Conservation (phyloP, 106 monocot species). For the Dioscorea dumetorum region DNA sequence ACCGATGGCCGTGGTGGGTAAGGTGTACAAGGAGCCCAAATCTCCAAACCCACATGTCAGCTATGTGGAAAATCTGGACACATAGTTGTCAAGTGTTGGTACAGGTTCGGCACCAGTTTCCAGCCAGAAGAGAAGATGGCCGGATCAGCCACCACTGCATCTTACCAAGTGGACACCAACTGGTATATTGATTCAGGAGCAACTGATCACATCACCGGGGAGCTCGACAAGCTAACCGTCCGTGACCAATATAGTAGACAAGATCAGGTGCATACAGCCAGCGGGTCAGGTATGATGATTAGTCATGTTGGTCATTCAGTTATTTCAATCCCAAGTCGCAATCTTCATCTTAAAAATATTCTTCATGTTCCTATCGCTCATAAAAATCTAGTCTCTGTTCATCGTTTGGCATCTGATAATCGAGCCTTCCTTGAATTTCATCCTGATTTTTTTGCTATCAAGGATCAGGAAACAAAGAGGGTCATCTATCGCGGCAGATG, state of each 20-base stretch:
- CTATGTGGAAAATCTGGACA: neutral
- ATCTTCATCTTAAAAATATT: constrained; percentile 1
- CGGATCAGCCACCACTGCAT: neutral
- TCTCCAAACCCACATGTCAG: neutral
- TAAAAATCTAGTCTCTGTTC: constrained; percentile 4
- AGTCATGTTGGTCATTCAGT: constrained; percentile 1
- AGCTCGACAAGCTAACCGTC: neutral
- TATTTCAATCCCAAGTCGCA: neutral
- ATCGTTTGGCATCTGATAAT: constrained; percentile 1
- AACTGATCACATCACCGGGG: neutral
- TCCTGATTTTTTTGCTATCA: constrained; percentile 1
- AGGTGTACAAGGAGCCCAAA: too few relatives aligned
- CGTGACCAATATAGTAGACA: neutral
- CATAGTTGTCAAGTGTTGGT: too few relatives aligned
- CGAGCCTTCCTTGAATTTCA: constrained; percentile 12
- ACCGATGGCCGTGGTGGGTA: too few relatives aligned
- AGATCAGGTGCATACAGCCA: neutral
- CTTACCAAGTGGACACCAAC: neutral
- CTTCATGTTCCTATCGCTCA: neutral
- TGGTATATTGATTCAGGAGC: neutral
- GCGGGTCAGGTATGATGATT: neutral
- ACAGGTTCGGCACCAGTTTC: too few relatives aligned
- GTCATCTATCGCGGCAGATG: neutral
- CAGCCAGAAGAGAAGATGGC: neutral
- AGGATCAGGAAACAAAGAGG: neutral